These are phyloP conservation scores for Eucalyptus cloeziana DNA, from an alignment of 345 rosid genomes.

Conservation along the genomic window DNA sequence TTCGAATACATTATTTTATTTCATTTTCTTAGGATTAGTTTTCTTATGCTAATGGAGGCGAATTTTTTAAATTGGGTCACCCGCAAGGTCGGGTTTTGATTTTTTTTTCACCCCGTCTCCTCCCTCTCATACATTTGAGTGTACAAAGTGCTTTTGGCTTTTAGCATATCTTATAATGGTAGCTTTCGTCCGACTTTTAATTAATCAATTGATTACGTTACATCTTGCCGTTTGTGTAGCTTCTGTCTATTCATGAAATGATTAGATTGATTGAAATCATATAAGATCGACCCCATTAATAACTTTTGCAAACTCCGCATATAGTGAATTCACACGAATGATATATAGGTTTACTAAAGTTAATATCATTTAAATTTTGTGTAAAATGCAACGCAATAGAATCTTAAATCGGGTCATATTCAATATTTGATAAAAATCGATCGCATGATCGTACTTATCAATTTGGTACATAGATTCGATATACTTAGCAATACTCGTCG, in stretches of 20 bases:
- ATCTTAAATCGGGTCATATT: background rate
- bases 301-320: fast-evolving
- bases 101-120: background rate
- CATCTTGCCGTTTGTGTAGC: background rate
- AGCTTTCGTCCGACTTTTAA: background rate
- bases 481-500: fast-evolving
- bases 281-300: background rate
- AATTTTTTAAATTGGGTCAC: background rate
- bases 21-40: background rate
- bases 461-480: background rate
- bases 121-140: background rate
- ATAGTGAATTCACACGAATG: background rate
- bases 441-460: background rate
- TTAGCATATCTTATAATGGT: background rate
- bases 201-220: background rate
- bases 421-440: background rate
- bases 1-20: background rate
- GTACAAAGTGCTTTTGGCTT: background rate
- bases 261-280: background rate
- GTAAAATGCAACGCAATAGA: background rate
- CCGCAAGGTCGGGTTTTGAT: background rate
- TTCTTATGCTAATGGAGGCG: background rate
- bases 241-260: background rate
- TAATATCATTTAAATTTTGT: background rate
- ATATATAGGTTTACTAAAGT: background rate